These are phyloP conservation scores for Penicillium polonicum DNA, from an alignment of 2,329 filamentous ascomycete species.

Conservation along the genomic window DNA sequence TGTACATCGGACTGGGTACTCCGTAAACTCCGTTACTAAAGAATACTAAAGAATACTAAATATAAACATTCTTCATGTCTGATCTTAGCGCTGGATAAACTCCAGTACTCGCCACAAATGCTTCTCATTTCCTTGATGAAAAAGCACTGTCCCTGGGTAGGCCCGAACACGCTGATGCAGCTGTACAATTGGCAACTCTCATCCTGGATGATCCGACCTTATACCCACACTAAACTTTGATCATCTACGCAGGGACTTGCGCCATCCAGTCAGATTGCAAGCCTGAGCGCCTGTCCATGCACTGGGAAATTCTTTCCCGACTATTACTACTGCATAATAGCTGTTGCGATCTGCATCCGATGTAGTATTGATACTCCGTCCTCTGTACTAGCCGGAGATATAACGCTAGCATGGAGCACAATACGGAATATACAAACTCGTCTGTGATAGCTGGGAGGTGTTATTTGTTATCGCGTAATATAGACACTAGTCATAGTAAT, in stretches of 20 bases:
- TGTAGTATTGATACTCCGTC: not conserved
- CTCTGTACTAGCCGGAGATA: not conserved
- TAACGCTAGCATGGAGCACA: not conserved
- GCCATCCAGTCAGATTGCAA: slow-evolving; percentile 5
- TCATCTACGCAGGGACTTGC: slow-evolving; percentile 20
- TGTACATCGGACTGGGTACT: not conserved
- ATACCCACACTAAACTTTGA: slow-evolving; percentile 11
- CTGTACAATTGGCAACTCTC: slow-evolving; percentile 8
- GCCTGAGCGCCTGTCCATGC: slow-evolving; percentile 1
- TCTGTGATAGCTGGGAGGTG: not conserved
- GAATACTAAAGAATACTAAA: not conserved
- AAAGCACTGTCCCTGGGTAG: slow-evolving; percentile 4
- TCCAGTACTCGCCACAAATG: not conserved
- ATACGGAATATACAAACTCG: not conserved
- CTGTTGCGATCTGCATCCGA: not conserved
- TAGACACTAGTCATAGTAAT: not conserved
- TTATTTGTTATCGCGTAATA: not conserved
- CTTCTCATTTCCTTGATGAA: not conserved
- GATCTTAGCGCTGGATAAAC: slow-evolving; percentile 3
- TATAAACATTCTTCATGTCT: slow-evolving; percentile 10
- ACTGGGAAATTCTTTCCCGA: not conserved
- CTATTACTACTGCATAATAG: not conserved
- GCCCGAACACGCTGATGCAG: slow-evolving; percentile 1
- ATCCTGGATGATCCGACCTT: slow-evolving; percentile 5
- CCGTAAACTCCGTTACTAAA: not conserved